Evolutionary conservation across 805 yeast genomes (phyloP).

Genomic region (Torulaspora indica): DNA sequence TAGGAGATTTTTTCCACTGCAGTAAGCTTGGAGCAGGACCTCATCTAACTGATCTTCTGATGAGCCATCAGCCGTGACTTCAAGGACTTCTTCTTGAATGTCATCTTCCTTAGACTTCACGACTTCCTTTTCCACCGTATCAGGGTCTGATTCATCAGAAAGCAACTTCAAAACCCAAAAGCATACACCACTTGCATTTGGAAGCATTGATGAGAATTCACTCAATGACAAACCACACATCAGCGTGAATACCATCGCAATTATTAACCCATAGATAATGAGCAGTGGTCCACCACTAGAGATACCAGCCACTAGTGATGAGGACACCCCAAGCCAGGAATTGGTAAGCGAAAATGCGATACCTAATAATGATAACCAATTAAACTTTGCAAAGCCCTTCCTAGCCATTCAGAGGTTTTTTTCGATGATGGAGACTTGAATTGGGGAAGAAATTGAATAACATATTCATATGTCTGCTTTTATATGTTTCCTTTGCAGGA

Average conservation of each 20-base stretch:
- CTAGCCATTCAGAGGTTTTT: neutral
- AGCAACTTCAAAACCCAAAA: conserved; percentile 56
- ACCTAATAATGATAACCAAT: conserved; percentile 48
- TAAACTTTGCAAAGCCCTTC: conserved; percentile 33
- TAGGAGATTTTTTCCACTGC: conserved; percentile 9
- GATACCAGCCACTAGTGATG: conserved; percentile 51
- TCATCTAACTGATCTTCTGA: conserved; percentile 9
- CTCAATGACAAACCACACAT: conserved; percentile 48
- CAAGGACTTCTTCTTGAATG: neutral
- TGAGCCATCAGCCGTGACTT: neutral
- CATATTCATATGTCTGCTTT: neutral
- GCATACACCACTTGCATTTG: conserved; percentile 57
- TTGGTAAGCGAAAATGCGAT: conserved; percentile 58
- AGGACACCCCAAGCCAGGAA: conserved; percentile 59
- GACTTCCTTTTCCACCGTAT: conserved; percentile 5
- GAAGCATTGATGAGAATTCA: conserved; percentile 51
- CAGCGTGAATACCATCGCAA: conserved; percentile 44
- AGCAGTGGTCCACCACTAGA: conserved; percentile 55
- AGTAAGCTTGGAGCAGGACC: conserved; percentile 9
- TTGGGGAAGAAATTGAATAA: neutral
- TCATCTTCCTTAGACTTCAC: neutral
- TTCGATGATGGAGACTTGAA: neutral
- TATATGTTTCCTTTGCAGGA: neutral
- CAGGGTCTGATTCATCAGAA: conserved; percentile 4
- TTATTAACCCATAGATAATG: conserved; percentile 52